Evolutionary conservation across 768 basidiomycete genomes (phyloP), one percentile per base, ranked within the genome.

Genomic region (Tulasnella sp.): DNA sequence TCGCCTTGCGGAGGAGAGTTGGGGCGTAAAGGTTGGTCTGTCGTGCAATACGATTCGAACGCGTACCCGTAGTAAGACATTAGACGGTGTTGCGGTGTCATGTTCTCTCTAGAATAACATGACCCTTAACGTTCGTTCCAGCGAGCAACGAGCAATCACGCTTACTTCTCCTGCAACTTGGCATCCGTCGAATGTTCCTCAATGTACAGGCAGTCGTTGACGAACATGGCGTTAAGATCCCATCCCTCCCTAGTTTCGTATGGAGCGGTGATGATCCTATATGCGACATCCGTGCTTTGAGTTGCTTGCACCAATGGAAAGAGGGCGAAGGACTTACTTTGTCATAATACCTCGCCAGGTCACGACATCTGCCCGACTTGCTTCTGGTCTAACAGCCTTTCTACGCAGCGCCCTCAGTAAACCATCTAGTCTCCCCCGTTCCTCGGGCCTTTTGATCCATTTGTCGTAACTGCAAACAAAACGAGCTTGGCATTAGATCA

Each of bases 1-100:
- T 81, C 78, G 39, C 38, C 39, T 82, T 82, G 81, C 17, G 82
- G 78, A 22, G 68, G 74, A 64, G 58, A 58, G 25, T 80, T 79
- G 42, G 79, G 80, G 77, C 78, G 80, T 37, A 9, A 82, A 82
- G 34, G 78, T 81, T 2, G 83, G 82, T 73, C 36, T n/a, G 77
- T 34, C 17, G 94, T 96, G 82, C 92, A 94, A 80, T 91, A 96
- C 19, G 93, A 92, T 81, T 96, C 94, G 79, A 96, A 96, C 0
- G 93, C 88, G 82, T 96, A 96, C 22, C 93, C 94, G 81, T 91
- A 93, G 82, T 96, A 96, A 11, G 87, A 86, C 80, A 90, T 88
- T 34, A 86, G 83, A 1, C 87, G 88, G 38, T 91, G 90, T 15
- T 87, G 87, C 14, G 88, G 87, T n/a, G 87, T 83, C 83, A 91